Conservation (phyloP, 495 filamentous ascomycete genomes). For the Talaromyces nanjingensis region DNA sequence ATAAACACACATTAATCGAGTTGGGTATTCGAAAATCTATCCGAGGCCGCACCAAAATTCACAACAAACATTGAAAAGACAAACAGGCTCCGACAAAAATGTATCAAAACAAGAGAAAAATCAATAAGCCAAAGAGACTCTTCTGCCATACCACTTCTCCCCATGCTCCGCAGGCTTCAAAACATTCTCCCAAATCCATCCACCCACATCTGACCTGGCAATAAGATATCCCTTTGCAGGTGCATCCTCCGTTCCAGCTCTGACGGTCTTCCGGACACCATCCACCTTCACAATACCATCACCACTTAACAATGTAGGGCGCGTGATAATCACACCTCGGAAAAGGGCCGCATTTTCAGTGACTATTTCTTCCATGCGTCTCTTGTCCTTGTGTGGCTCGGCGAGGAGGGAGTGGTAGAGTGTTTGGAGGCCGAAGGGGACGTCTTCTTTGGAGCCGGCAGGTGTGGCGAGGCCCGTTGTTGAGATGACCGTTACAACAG, state of each 20-base stretch:
- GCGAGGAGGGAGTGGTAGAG: slow-evolving; percentile 25
- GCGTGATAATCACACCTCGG: slow-evolving; percentile 23
- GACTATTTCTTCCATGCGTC: slow-evolving; percentile 27
- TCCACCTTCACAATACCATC: slow-evolving; percentile 17
- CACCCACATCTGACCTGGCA: slow-evolving; percentile 28
- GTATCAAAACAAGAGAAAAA: slow-evolving; percentile 4
- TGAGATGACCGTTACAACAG: slow-evolving; percentile 21
- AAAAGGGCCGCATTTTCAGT: slow-evolving; percentile 15
- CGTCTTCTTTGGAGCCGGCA: slow-evolving; percentile 16
- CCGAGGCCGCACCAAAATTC: no score
- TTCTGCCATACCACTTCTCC: slow-evolving; percentile 29
- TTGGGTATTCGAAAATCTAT: not conserved
- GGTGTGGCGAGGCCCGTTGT: slow-evolving; percentile 22
- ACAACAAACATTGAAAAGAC: no score
- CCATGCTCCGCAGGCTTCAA: slow-evolving; percentile 20
- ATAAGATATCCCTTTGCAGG: slow-evolving; percentile 36
- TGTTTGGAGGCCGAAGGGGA: slow-evolving; percentile 25
- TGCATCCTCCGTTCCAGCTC: slow-evolving; percentile 25
- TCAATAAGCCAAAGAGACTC: slow-evolving; percentile 30
- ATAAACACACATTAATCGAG: not conserved
- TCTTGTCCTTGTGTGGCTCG: slow-evolving; percentile 33
- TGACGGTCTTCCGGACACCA: slow-evolving; percentile 15
- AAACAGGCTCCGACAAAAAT: not conserved
- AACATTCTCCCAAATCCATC: slow-evolving; percentile 36
- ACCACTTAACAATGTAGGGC: slow-evolving; percentile 27